These are phyloP conservation scores for Carnegiea gigantea DNA, from an alignment of 179 eudicot species.

Conservation along the genomic window DNA sequence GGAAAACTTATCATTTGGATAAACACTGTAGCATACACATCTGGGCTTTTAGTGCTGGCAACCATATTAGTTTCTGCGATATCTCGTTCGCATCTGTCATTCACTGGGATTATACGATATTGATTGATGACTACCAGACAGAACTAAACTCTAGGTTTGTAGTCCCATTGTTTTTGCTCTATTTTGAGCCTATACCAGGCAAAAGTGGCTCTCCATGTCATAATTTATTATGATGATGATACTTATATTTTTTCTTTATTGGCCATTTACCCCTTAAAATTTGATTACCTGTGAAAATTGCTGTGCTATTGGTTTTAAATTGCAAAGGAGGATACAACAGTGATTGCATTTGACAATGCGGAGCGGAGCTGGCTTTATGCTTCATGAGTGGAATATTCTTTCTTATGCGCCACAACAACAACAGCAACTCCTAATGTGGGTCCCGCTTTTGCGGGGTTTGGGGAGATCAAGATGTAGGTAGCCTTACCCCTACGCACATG, in stretches of 20 bases:
- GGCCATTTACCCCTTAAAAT: not conserved
- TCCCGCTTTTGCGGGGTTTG: too few species aligned
- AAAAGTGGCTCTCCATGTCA: not conserved
- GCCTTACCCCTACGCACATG: too few species aligned
- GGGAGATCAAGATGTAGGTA: too few species aligned
- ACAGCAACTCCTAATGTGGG: too few species aligned
- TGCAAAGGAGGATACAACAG: not conserved
- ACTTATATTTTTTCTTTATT: not conserved
- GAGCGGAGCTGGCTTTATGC: not conserved
- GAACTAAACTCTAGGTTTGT: not conserved
- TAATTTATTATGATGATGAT: conserved; percentile 1
- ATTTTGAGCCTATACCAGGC: not conserved
- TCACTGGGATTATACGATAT: not conserved
- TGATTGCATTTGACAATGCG: not conserved
- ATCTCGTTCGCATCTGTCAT: not conserved
- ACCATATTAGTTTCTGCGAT: too few species aligned
- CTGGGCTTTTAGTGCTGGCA: not conserved
- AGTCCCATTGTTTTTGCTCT: not conserved
- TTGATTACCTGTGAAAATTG: not conserved
- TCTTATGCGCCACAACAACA: not conserved
- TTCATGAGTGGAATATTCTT: conserved; percentile 1
- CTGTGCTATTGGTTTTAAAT: not conserved
- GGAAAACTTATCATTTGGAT: not conserved
- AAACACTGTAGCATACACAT: not conserved
- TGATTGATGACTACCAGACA: not conserved